Evolutionary conservation across 2,329 filamentous ascomycete species (phyloP).

Genomic region (Colletotrichum sp.): DNA sequence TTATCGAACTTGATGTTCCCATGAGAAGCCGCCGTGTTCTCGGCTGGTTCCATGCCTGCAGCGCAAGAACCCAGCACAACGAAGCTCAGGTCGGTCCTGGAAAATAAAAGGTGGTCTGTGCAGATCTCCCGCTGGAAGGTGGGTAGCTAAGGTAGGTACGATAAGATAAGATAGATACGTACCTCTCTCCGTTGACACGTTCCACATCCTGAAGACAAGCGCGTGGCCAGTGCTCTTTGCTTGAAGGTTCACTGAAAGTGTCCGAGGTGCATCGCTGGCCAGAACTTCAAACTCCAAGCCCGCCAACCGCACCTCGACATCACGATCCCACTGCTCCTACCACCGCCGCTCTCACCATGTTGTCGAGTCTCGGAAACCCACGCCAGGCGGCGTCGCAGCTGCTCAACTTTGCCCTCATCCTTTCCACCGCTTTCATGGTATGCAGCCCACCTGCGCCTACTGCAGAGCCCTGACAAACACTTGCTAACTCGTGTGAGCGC

Average conservation of each 20-base stretch:
- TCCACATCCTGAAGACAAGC: conserved; percentile 6
- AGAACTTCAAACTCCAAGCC: conserved; percentile 6
- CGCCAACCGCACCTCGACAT: background rate
- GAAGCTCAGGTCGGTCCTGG: background rate
- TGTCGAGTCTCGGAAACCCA: conserved; percentile 74
- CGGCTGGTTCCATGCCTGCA: background rate
- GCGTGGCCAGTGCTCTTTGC: conserved; percentile 13
- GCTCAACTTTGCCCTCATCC: conserved; percentile 89
- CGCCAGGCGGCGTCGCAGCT: conserved; percentile 82
- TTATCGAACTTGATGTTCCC: background rate
- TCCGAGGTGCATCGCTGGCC: conserved; percentile 15
- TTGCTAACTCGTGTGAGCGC: background rate
- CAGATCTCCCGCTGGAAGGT: background rate
- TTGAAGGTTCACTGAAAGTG: background rate
- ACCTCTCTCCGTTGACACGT: conserved; percentile 5
- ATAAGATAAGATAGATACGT: conserved; percentile 13
- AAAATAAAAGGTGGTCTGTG: background rate
- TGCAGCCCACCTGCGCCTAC: conserved; percentile 20
- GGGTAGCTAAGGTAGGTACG: background rate
- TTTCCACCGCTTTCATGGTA: conserved; percentile 91
- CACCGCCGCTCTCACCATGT: conserved; percentile 55
- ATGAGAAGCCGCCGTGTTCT: background rate
- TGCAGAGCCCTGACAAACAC: background rate
- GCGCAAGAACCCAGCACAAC: too few relatives aligned
- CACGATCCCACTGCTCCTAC: background rate